Conservation (phyloP, 345 rosid genomes). For the Moricandia arvensis region DNA sequence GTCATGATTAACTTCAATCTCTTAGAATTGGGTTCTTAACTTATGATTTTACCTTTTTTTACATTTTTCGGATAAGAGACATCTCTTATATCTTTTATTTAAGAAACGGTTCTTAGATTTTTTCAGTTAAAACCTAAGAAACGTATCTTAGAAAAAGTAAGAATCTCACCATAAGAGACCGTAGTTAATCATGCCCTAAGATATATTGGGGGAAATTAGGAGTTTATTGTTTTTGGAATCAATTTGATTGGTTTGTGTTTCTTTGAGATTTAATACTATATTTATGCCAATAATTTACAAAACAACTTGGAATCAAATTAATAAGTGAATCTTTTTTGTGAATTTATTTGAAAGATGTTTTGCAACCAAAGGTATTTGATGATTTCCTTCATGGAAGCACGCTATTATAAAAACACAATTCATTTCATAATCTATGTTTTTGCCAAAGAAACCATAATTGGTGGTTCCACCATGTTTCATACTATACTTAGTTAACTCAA, state of each 20-base stretch:
- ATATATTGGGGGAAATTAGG: neutral
- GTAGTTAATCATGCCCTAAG: too few relatives aligned
- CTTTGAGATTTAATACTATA: neutral
- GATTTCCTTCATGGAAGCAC: conserved; percentile 1
- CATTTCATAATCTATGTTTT: neutral
- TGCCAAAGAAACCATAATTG: conserved; percentile 51
- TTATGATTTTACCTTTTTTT: too few relatives aligned
- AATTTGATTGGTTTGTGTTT: neutral
- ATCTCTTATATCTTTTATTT: too few relatives aligned
- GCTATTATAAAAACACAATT: neutral
- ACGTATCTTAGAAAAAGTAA: too few relatives aligned
- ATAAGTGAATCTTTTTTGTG: neutral
- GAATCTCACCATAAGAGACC: too few relatives aligned
- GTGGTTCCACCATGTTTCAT: conserved; percentile 61
- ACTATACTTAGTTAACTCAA: conserved; percentile 21
- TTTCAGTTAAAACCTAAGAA: too few relatives aligned
- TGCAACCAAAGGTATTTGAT: neutral
- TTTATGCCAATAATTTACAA: neutral
- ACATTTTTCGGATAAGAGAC: too few relatives aligned
- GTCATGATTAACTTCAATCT: too few relatives aligned
- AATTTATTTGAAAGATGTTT: neutral
- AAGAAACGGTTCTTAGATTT: too few relatives aligned
- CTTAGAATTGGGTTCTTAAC: too few relatives aligned
- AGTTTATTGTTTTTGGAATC: neutral
- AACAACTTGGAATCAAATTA: neutral